Percentiles rank a stretch among this genome's conserved stretches.
Evolutionary conservation across 352 stramenopile species (phyloP).

Genomic region (Pythium plurisporium): DNA sequence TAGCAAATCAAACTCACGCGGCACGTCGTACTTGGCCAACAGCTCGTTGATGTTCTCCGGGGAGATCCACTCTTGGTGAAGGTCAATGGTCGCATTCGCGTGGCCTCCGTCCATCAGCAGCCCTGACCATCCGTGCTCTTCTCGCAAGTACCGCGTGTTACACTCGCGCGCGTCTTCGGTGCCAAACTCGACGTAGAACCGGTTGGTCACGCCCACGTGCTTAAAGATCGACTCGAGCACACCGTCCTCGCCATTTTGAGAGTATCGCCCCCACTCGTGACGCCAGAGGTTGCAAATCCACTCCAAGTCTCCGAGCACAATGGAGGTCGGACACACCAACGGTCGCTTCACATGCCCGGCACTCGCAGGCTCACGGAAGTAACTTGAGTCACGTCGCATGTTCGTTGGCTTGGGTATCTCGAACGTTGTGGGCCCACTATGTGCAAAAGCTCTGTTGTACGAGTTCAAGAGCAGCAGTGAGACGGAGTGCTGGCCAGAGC

Average conservation of each 20-base stretch:
- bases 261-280: constrained; percentile 60
- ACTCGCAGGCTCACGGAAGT: constrained; percentile 3
- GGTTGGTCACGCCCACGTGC: constrained; percentile 31
- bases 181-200: constrained; percentile 64
- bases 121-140: constrained; percentile 44
- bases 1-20: constrained; percentile 48
- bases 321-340: not conserved
- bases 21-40: constrained; percentile 41
- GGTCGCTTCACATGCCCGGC: constrained; percentile 1
- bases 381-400: not conserved
- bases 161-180: constrained; percentile 50
- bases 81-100: constrained; percentile 39
- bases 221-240: constrained; percentile 57
- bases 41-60: constrained; percentile 58
- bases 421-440: constrained; percentile 11
- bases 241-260: constrained; percentile 71
- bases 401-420: constrained; percentile 3
- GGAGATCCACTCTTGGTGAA: constrained; percentile 57
- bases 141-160: constrained; percentile 55
- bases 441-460: constrained; percentile 38
- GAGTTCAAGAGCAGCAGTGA: constrained; percentile 41
- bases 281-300: constrained; percentile 63
- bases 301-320: not conserved
- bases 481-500: constrained; percentile 25
- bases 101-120: constrained; percentile 56